Base-by-base conservation (phyloP, 495 filamentous ascomycete genomes). In the Penicillium canariense region DNA sequence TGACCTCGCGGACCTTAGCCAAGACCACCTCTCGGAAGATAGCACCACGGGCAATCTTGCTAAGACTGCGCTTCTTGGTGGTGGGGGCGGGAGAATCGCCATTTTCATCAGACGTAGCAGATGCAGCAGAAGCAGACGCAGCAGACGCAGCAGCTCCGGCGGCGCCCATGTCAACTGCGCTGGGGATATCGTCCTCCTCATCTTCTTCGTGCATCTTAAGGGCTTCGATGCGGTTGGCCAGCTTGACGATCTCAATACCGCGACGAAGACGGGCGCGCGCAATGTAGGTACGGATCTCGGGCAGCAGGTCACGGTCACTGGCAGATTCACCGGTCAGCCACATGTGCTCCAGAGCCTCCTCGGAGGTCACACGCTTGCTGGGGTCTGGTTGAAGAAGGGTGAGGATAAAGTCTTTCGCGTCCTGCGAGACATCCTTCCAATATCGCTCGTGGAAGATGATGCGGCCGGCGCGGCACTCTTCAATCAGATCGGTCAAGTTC, bases 11-110 rank as follows among this genome's bases (percentile, higher is more conserved):
- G 20, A 97, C 91, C 76, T 97, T 97, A 45, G 94, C 95, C 15
- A 98, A 77, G 1, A 97, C 95, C n/a, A 98, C 90, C 67, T 97
- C 94, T 53, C 90, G 82, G 81, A 98, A 97, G 65, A 97, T 97
- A 25, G 90, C 94, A 26, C 89, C 86, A 65, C 89, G 89, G 54
- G 91, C 90, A 61, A 88, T 74, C 60, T 83, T 87, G 56, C 83
- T 87, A 25, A 97, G 75, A 52, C 81, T 84, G 48, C 83, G 78
- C 71, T 87, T 88, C 59, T 83, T 81, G 43, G 44, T 49, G 8
- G 55, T 48, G n/a, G 64, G 39, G 20, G 50, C 44, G 1, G 64
- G 27, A 36, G 36, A n/a, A 18, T 67, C 55, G 7, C 36, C 53
- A 28, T 45, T 54, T 4, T 62, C 27, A 3, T 11, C 43, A 10